Base-by-base conservation (phyloP, 495 filamentous ascomycete genomes). In the Haplographium delicatum region DNA sequence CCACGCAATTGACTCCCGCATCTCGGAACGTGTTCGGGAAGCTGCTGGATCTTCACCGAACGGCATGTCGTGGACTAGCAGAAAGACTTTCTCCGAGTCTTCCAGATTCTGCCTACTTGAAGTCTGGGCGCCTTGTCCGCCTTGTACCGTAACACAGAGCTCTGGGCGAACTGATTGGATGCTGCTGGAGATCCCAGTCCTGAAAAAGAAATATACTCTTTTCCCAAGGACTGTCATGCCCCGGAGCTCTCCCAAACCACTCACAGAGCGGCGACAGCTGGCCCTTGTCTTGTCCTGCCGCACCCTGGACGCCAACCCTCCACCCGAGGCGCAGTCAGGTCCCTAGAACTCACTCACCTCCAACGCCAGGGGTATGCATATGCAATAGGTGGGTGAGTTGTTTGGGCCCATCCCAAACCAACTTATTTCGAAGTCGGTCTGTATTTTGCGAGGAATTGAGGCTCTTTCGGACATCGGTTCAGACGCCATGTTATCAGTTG, bases 281-380 rank as follows among this genome's bases (percentile, higher is more conserved):
- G 28, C 28, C n/a, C 28, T n/a, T 31, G 8, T n/a, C 28, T 31
- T 2, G 28, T n/a, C 2, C 33, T 35, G 33, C 33, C 33, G 33
- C 13, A 15, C 33, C 33, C 6, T 35, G 33, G 5, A 13, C 33
- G 18, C 11, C 18, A 13, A 31, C n/a, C n/a, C n/a, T n/a, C n/a
- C 13, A 31, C 13, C 7, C n/a, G 33, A 44, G 41, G 41, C 41
- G 41, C 41, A 44, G 41, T 19, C 20, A 30, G 33, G 22, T 39
- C 46, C 22, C 34, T 13, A 40, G 23, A 38, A 18, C 22, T 15
- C 31, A 20, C 13, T 18, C 5, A 11, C 18, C 16, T 5, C 31
- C n/a, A 20, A 18, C 18, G 5, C n/a, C 43, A 54, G 51, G 42
- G 51, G 44, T 39, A 28, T 40, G 51, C 51, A 47, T 48, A 48